Evolutionary conservation across 108 stramenopile species (phyloP).

Genomic region (Cylindrotheca closterium): DNA sequence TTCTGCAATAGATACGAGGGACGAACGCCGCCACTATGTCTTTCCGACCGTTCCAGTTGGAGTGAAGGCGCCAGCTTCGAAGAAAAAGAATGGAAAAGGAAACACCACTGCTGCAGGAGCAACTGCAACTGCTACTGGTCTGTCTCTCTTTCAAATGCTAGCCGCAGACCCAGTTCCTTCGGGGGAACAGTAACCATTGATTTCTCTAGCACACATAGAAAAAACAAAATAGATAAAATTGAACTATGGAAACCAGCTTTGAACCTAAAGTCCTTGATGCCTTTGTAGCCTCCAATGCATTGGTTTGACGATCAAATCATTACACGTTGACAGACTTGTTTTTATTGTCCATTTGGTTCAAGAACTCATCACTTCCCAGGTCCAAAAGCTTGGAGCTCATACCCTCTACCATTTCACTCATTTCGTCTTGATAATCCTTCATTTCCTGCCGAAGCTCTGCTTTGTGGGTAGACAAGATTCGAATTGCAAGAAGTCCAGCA

Average conservation of each 20-base stretch:
- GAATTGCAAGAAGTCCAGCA: slow-evolving; percentile 94
- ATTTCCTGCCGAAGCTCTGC: slow-evolving; percentile 76
- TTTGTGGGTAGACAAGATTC: slow-evolving; percentile 83
- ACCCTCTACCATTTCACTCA: slow-evolving; percentile 75
- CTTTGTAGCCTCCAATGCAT: slow-evolving; percentile 56
- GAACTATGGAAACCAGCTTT: too few relatives aligned
- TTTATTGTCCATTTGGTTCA: slow-evolving; percentile 82
- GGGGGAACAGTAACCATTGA: neutral
- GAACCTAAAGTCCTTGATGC: neutral
- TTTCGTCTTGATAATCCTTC: slow-evolving; percentile 74
- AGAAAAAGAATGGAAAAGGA: neutral
- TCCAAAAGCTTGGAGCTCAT: slow-evolving; percentile 60
- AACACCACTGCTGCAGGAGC: neutral
- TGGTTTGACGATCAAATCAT: too few relatives aligned
- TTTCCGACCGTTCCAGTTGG: neutral
- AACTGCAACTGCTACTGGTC: neutral
- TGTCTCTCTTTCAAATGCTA: neutral
- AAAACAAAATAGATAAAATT: neutral
- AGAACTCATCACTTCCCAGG: slow-evolving; percentile 75
- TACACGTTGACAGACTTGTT: slow-evolving; percentile 82
- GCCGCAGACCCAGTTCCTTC: neutral
- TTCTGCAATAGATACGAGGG: neutral
- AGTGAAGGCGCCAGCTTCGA: neutral
- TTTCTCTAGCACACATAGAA: neutral
- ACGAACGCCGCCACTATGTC: neutral